A percentile compares a stretch with the other conserved stretches of the same genome.
Conservation (phyloP, 1,284 basidiomycete genomes). For the Chondrostereum purpureum region DNA sequence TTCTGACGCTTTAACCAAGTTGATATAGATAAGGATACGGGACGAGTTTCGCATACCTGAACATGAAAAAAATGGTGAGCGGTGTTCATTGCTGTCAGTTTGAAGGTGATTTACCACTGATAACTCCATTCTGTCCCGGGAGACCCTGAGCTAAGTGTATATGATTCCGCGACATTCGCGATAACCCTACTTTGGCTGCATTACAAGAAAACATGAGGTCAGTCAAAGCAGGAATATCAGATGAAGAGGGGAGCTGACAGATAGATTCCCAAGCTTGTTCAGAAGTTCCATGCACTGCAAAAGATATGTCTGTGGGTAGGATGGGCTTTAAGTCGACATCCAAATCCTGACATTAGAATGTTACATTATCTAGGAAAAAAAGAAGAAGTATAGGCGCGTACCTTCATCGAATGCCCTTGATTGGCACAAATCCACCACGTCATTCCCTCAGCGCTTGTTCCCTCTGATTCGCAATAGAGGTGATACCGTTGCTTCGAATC, state of each 20-base stretch:
- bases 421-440: slow-evolving; percentile 75
- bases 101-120: slow-evolving; percentile 49
- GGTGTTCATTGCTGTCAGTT: no score
- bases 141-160: slow-evolving; percentile 65
- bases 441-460: slow-evolving; percentile 23
- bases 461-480: slow-evolving; percentile 46
- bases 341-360: slow-evolving; percentile 29
- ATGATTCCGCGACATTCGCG: slow-evolving; percentile 63
- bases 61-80: background rate
- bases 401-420: slow-evolving; percentile 72
- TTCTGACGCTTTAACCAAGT: slow-evolving; percentile 52
- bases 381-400: slow-evolving; percentile 18
- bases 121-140: slow-evolving; percentile 36
- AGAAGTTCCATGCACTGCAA: slow-evolving; percentile 60
- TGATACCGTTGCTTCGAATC: slow-evolving; percentile 63
- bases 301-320: slow-evolving; percentile 38
- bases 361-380: background rate
- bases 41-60: slow-evolving; percentile 59
- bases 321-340: slow-evolving; percentile 51
- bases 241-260: slow-evolving; percentile 25
- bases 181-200: slow-evolving; percentile 49
- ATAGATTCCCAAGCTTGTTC: slow-evolving; percentile 46
- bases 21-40: slow-evolving; percentile 58
- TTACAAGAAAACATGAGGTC: slow-evolving; percentile 2
- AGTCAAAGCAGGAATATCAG: background rate